Base-by-base conservation (phyloP, 1,139 yeast genomes). In the Yamadazyma trypodendri region DNA sequence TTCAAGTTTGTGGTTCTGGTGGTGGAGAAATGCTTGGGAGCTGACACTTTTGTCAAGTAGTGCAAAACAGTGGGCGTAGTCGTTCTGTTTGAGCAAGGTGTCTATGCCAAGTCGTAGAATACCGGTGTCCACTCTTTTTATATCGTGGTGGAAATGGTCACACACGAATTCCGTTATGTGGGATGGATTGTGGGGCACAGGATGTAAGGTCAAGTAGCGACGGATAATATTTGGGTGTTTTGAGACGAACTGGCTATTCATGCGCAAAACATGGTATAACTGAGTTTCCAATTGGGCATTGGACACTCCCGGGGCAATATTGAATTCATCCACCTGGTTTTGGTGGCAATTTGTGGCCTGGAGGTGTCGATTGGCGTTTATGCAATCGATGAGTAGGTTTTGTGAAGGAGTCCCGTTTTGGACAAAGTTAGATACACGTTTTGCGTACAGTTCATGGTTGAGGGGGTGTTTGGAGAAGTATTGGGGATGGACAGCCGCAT, bases 21-120 rank as follows among this genome's bases (percentile, higher is more conserved):
- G n/a, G n/a, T n/a, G n/a, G n/a, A n/a, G n/a, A n/a, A n/a, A n/a
- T n/a, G n/a, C n/a, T n/a, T n/a, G n/a, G n/a, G n/a, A n/a, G 18
- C 14, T 27, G 31, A 6, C 11, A 4, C 15, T 63, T 12, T 31
- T 27, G 31, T 68, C 70, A 3, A 69, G 42, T 16, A 69, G 44
- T 34, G 55, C 54, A 43, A 68, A 61, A 27, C 65, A 52, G 32
- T 58, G 60, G 32, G 51, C 48, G 46, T 68, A 69, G 45, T 69
- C 74, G 33, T 61, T 61, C n/a, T 52, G 44, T 3, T 46, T 47
- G 4, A 69, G 49, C 7, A 68, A 46, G 8, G 47, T 32, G 18
- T 51, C 50, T 22, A 65, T 42, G 0, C 56, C 56, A 4, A 52
- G 31, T 24, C 50, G 35, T 6, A 57, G 42, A 6, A 48, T 35